Evolutionary conservation across 495 filamentous ascomycete genomes (phyloP).

Genomic region (Rostrohypoxylon terebratum): DNA sequence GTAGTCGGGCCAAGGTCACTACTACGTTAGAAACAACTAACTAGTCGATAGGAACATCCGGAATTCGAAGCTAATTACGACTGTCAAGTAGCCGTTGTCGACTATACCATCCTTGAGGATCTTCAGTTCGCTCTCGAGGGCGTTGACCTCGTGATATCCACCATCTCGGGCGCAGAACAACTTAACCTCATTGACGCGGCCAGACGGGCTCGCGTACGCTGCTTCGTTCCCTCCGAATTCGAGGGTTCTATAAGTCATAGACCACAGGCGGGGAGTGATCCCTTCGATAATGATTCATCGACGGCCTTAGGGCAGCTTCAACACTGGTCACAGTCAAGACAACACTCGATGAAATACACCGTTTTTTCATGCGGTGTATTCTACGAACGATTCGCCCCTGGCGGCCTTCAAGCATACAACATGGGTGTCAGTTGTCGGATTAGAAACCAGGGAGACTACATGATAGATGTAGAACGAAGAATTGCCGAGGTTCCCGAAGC

Average conservation of each 20-base stretch:
- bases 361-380: slow-evolving; percentile 80
- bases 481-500: slow-evolving; percentile 69
- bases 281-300: slow-evolving; percentile 61
- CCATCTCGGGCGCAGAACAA: slow-evolving; percentile 72
- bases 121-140: slow-evolving; percentile 72
- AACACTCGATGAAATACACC: slow-evolving; percentile 68
- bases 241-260: slow-evolving; percentile 67
- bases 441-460: slow-evolving; percentile 68
- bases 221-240: slow-evolving; percentile 81
- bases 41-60: slow-evolving; percentile 51
- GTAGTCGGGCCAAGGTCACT: slow-evolving; percentile 54
- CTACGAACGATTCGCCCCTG: slow-evolving; percentile 77
- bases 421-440: slow-evolving; percentile 64
- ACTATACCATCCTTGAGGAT: slow-evolving; percentile 68
- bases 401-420: slow-evolving; percentile 65
- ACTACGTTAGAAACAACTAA: slow-evolving; percentile 42
- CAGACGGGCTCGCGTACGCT: slow-evolving; percentile 68
- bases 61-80: slow-evolving; percentile 60
- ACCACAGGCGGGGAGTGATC: slow-evolving; percentile 62
- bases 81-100: slow-evolving; percentile 71
- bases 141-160: slow-evolving; percentile 81
- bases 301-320: slow-evolving; percentile 67
- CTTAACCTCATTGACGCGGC: slow-evolving; percentile 80
- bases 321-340: slow-evolving; percentile 57
- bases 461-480: slow-evolving; percentile 69